Evolutionary conservation across 192 early-diverging fungal genomes (phyloP), one percentile per base, ranked within the genome.

Genomic region (Coemansia umbellata): DNA sequence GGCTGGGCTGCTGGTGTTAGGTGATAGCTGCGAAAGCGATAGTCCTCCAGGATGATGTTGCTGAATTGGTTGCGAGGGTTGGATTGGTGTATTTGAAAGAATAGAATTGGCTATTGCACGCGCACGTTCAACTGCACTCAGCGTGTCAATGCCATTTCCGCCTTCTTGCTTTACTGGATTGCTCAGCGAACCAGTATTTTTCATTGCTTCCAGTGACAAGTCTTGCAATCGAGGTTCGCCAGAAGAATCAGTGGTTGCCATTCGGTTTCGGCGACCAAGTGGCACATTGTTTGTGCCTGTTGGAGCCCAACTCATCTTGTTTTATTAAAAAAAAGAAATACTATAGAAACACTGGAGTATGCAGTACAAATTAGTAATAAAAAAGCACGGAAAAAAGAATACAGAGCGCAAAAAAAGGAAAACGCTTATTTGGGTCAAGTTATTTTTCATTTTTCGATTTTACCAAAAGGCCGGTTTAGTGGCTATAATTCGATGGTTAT

Each of bases 231-330:
- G 43, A 9, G 43, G 43, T 15, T 45, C 58, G 8, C 27, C 50
- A 4, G 41, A 45, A n/a, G 32, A 33, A 31, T 33, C 37, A 11
- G 52, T 44, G 24, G 43, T 27, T 45, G 43, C 43, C n/a, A 55
- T 42, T 23, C 58, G 61, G 37, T 37, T 57, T 26, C 55, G 73
- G 2, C 61, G 73, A 8, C 74, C 74, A 6, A 77, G 68, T 1
- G 74, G 74, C 52, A 77, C 59, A 31, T 42, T 70, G 39, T 77
- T 77, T 32, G 67, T 69, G 61, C 74, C 74, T 23, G 74, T 70
- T 33, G 72, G 72, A 22, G 56, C 47, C 72, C 72, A 75, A 33
- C 55, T 56, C 72, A 75, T 75, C 40, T 6, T 50, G 26, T 42
- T 40, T 27, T 11, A 49, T 5, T 55, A 24, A 24, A 11, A 44